A percentile compares a stretch with the other conserved stretches of the same genome.
These are phyloP conservation scores for Solanum chacoense DNA, from an alignment of 305 asterid species.

Conservation along the genomic window DNA sequence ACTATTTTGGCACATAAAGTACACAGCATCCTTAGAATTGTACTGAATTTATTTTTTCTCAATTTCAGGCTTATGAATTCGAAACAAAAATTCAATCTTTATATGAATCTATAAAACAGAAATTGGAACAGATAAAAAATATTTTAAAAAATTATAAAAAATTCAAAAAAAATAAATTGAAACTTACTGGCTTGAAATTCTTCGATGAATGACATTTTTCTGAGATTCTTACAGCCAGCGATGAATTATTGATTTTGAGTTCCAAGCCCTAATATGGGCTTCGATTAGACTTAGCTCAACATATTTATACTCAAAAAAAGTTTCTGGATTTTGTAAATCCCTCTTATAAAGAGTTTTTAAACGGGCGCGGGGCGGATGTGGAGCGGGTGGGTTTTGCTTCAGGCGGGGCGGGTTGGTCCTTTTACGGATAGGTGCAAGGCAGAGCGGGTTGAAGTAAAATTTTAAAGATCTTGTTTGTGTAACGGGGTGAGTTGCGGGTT, in stretches of 20 bases:
- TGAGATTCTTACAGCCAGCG: not conserved
- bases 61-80: not conserved
- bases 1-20: not conserved
- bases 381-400: not conserved
- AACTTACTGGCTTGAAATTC: constrained; percentile 11
- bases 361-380: not conserved
- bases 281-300: not conserved
- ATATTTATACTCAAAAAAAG: not conserved
- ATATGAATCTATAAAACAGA: not conserved
- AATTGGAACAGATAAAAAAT: not conserved
- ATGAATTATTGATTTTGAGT: not conserved
- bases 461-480: not conserved
- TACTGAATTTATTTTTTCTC: not conserved
- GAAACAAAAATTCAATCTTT: not conserved
- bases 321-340: not conserved
- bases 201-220: constrained; percentile 12
- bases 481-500: not conserved
- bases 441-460: not conserved
- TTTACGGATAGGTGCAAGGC: not conserved
- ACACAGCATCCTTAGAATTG: not conserved
- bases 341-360: not conserved
- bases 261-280: constrained; percentile 6
- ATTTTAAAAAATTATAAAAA: not conserved
- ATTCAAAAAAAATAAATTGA: not conserved
- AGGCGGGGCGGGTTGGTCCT: not conserved